Percentiles rank a stretch among this genome's conserved stretches.
Conservation (phyloP, 495 filamentous ascomycete species). For the Penicillium ochrochloron region DNA sequence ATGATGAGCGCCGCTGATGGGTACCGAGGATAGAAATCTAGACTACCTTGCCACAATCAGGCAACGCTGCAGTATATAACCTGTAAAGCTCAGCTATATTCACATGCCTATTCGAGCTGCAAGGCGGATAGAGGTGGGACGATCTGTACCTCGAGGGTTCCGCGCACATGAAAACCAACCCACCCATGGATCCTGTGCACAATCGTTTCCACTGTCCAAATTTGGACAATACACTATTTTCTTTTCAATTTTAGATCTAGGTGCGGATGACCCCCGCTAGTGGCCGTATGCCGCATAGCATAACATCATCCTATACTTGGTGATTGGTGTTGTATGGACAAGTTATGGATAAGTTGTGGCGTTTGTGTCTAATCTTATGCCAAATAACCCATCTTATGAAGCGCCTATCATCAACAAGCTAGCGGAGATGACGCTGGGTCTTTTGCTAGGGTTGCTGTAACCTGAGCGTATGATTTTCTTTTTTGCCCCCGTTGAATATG, state of each 20-base stretch:
- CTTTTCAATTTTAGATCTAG: neutral
- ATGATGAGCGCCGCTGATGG: neutral
- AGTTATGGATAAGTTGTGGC: neutral
- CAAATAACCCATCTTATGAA: conserved; percentile 1
- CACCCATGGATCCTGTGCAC: neutral
- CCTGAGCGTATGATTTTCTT: neutral
- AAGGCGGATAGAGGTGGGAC: neutral
- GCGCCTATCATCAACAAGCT: neutral
- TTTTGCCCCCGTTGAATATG: neutral
- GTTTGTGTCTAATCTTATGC: conserved; percentile 1
- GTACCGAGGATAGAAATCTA: neutral
- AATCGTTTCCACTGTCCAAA: neutral
- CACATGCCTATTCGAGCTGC: neutral
- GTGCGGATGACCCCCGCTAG: neutral
- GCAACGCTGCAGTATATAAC: neutral
- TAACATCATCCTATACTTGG: neutral
- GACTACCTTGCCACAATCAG: neutral
- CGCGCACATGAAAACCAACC: neutral
- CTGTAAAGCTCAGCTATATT: neutral
- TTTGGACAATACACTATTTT: neutral
- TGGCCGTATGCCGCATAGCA: neutral
- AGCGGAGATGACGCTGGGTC: neutral
- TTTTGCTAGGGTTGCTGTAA: neutral
- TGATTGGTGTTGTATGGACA: neutral
- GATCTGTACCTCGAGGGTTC: neutral